A percentile compares a stretch with the other conserved stretches of the same genome.
phyloP scores from a whole-genome alignment of 2,329 filamentous ascomycete species.

The Niveomyces coronatus region DNA sequence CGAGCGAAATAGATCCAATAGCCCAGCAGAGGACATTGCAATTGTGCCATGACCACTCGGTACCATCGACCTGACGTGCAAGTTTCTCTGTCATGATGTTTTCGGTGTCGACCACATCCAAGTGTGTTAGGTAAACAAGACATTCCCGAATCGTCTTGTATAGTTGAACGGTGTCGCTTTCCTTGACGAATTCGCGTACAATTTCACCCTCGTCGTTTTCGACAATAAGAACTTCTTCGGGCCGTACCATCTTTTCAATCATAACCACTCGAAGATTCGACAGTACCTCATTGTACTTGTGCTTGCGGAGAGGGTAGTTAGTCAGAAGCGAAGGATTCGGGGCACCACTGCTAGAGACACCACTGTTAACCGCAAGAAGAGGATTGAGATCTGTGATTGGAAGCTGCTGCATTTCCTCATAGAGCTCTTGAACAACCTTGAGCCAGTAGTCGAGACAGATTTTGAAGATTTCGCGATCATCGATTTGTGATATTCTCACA shows the following conservation, averaged over 20 bases:
- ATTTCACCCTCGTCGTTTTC: conserved; percentile 99
- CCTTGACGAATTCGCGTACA: conserved; percentile 97
- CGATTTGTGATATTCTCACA: conserved; percentile 95
- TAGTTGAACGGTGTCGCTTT: conserved; percentile 96
- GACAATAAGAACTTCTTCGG: conserved; percentile 96
- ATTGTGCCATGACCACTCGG: conserved; percentile 98
- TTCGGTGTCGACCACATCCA: conserved; percentile 95
- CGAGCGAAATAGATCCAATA: conserved; percentile 94
- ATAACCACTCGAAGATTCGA: conserved; percentile 93
- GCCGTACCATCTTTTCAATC: conserved; percentile 99
- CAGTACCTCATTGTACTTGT: conserved; percentile 92
- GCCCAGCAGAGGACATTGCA: conserved; percentile 99
- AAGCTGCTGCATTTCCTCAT: conserved; percentile 96
- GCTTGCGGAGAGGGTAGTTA: conserved; percentile 90
- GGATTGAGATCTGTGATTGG: conserved; percentile 91
- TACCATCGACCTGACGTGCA: conserved; percentile 84
- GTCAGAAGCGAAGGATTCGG: conserved; percentile 75
- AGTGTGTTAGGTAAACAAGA: conserved; percentile 89
- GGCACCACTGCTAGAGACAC: conserved; percentile 68
- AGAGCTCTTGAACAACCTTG: conserved; percentile 93
- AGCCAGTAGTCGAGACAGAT: conserved; percentile 99
- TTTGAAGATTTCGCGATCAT: conserved; percentile 98
- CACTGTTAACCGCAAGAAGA: conserved; percentile 65
- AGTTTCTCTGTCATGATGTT: conserved; percentile 99
- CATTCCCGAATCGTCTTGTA: conserved; percentile 99